phyloP scores from a whole-genome alignment of 352 stramenopile genomes.

The Phytophthora pini region DNA sequence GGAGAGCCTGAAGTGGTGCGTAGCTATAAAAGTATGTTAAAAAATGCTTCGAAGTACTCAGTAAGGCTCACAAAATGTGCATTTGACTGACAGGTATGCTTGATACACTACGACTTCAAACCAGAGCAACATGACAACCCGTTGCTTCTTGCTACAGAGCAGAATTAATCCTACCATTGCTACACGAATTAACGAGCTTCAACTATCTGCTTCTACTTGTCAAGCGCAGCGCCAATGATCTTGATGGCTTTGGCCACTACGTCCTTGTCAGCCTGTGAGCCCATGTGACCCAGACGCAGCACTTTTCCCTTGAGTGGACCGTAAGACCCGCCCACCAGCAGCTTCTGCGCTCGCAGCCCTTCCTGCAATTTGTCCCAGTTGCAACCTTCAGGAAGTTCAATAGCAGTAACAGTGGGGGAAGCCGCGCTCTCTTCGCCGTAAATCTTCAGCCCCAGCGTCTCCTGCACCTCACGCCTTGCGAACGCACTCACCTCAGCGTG shows the following conservation, averaged over 20 bases:
- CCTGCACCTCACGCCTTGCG: conserved; percentile 37
- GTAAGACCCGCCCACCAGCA: conserved; percentile 56
- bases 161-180: conserved; percentile 28
- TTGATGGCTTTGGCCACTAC: conserved; percentile 44
- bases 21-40: not conserved
- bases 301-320: conserved; percentile 51
- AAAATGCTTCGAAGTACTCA: not conserved
- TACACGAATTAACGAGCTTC: conserved; percentile 1
- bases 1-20: conserved; percentile 48
- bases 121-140: conserved; percentile 68
- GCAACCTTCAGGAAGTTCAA: conserved; percentile 43
- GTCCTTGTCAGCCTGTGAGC: conserved; percentile 47
- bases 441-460: conserved; percentile 41
- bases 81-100: conserved; percentile 35
- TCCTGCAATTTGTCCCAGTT: conserved; percentile 41
- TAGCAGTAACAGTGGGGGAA: conserved; percentile 56
- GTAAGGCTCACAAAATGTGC: conserved; percentile 2
- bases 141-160: conserved; percentile 52
- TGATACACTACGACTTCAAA: conserved; percentile 76
- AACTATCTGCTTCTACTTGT: conserved; percentile 35
- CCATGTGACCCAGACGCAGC: conserved; percentile 66
- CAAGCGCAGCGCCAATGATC: conserved; percentile 36
- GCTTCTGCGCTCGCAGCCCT: conserved; percentile 40
- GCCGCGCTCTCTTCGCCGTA: conserved; percentile 43
- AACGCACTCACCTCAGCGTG: conserved; percentile 48